A percentile compares a stretch with the other conserved stretches of the same genome.
Conservation (phyloP, 192 early-diverging fungal genomes). For the Dispira parvispora region DNA sequence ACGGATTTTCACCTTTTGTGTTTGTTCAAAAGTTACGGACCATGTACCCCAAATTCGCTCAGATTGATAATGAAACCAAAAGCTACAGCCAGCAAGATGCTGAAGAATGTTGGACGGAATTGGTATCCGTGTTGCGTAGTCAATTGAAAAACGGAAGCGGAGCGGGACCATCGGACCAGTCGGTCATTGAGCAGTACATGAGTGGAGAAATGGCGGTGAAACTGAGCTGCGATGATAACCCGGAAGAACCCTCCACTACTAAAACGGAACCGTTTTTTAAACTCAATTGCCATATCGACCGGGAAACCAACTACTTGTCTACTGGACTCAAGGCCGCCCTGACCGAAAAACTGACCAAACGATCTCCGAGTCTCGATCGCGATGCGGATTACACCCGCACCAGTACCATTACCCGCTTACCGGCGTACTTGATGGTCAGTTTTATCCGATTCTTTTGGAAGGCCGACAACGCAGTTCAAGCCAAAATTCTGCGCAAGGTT, state of each 20-base stretch:
- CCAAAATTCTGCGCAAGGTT: conserved; percentile 92
- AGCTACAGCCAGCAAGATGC: conserved; percentile 90
- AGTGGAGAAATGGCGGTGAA: conserved; percentile 40
- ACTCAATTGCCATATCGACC: conserved; percentile 50
- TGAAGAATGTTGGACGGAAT: conserved; percentile 90
- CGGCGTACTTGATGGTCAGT: conserved; percentile 72
- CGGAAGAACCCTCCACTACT: conserved; percentile 44
- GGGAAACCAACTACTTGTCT: conserved; percentile 23
- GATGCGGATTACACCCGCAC: conserved; percentile 63
- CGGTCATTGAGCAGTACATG: conserved; percentile 62
- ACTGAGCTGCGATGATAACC: conserved; percentile 43
- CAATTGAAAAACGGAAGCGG: conserved; percentile 23
- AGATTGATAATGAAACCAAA: conserved; percentile 46
- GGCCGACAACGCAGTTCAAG: conserved; percentile 47
- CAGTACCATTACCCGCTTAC: conserved; percentile 65
- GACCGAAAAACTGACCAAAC: conserved; percentile 78
- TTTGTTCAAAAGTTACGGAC: conserved; percentile 66
- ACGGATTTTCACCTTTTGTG: conserved; percentile 54
- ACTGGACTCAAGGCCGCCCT: conserved; percentile 35
- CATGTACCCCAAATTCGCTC: conserved; percentile 75
- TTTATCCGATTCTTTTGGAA: conserved; percentile 98
- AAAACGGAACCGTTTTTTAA: conserved; percentile 60
- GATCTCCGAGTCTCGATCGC: conserved; percentile 59
- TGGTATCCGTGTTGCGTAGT: conserved; percentile 50
- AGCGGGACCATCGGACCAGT: conserved; percentile 10